These are phyloP conservation scores for Barbarea vulgaris DNA, from an alignment of 345 rosid species.

Conservation along the genomic window DNA sequence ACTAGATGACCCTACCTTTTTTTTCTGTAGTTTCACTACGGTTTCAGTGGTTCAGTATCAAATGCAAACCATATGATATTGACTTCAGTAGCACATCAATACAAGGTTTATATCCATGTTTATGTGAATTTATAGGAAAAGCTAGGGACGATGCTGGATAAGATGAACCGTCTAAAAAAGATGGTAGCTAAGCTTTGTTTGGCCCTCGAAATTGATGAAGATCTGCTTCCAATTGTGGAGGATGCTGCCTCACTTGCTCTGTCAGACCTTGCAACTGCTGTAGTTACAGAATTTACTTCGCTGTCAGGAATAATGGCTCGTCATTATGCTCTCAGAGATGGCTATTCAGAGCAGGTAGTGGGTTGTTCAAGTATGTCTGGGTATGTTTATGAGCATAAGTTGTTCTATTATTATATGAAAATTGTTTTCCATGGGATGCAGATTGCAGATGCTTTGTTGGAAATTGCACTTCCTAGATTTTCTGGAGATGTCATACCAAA, in stretches of 20 bases:
- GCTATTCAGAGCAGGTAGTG: slow-evolving; percentile 81
- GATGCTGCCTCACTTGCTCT: slow-evolving; percentile 93
- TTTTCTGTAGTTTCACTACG: neutral
- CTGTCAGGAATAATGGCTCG: slow-evolving; percentile 96
- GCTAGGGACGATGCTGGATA: slow-evolving; percentile 95
- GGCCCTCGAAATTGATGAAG: slow-evolving; percentile 55
- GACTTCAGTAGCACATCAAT: slow-evolving; percentile 4
- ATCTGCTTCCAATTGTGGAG: slow-evolving; percentile 55
- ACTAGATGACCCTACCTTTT: slow-evolving; percentile 5
- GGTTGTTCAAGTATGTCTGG: slow-evolving; percentile 17
- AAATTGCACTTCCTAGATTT: slow-evolving; percentile 83
- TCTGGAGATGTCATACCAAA: slow-evolving; percentile 88
- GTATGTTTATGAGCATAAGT: neutral
- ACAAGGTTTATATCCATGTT: neutral
- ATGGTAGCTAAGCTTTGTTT: slow-evolving; percentile 56
- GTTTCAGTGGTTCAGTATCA: slow-evolving; percentile 17
- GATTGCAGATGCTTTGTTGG: slow-evolving; percentile 92
- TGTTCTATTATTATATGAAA: slow-evolving; percentile 7
- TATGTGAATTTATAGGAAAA: slow-evolving; percentile 66
- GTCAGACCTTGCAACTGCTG: slow-evolving; percentile 95
- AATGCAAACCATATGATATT: slow-evolving; percentile 5
- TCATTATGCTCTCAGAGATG: slow-evolving; percentile 95
- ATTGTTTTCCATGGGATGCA: slow-evolving; percentile 39
- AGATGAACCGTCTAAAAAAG: slow-evolving; percentile 66
- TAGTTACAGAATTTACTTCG: slow-evolving; percentile 89